Evolutionary conservation across 176 grass and related monocot genomes (phyloP).

Genomic region (Dactylis glomerata): DNA sequence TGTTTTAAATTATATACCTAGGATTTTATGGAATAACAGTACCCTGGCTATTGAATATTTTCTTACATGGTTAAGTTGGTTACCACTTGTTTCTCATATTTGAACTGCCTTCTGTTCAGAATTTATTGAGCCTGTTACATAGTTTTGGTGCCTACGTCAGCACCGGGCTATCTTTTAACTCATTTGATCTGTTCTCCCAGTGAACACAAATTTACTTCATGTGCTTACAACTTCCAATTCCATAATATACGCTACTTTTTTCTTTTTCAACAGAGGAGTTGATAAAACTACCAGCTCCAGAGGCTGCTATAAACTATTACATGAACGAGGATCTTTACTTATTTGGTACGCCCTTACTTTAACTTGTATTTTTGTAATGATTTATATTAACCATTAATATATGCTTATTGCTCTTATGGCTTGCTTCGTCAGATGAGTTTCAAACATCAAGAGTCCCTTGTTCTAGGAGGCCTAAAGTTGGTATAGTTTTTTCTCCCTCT

Average conservation of each 20-base stretch:
- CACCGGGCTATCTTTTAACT: not conserved
- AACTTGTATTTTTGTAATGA: not conserved
- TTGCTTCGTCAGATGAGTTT: conserved; percentile 69
- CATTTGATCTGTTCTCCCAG: not conserved
- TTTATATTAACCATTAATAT: conserved; percentile 10
- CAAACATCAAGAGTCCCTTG: conserved; percentile 66
- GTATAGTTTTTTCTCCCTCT: conserved; percentile 27
- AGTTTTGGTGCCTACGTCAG: not conserved
- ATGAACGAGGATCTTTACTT: conserved; percentile 85
- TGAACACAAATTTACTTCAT: not conserved
- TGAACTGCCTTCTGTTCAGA: not conserved
- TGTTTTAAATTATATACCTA: not conserved
- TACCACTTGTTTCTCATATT: not conserved
- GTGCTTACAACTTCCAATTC: not conserved
- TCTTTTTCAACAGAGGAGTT: conserved; percentile 59
- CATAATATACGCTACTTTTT: conserved; percentile 6
- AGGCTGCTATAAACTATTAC: conserved; percentile 71
- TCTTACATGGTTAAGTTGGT: not conserved
- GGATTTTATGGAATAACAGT: not conserved
- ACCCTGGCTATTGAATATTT: not conserved
- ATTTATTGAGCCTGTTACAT: not conserved
- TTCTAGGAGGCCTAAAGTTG: conserved; percentile 75
- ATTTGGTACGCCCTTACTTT: conserved; percentile 55
- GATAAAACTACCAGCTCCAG: conserved; percentile 68
- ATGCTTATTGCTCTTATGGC: not conserved